A percentile compares a stretch with the other conserved stretches of the same genome.
Evolutionary conservation across 805 yeast species (phyloP).

Genomic region (Nakazawaea wyomingensis): DNA sequence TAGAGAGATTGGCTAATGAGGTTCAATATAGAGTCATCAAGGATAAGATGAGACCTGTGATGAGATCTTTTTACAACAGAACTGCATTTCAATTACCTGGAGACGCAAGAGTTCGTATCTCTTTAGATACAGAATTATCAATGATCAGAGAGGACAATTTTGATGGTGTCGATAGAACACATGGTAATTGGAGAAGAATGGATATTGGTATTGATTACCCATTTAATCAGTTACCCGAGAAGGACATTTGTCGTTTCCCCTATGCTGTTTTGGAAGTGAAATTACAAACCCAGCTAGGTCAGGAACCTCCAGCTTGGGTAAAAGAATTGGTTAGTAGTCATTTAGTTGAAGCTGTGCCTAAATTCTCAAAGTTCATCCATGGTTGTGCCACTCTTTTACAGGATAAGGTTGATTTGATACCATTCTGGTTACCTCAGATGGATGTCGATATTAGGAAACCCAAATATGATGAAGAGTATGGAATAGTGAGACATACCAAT

Average conservation of each 20-base stretch:
- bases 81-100: slow-evolving; percentile 99
- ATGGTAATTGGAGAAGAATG: slow-evolving; percentile 96
- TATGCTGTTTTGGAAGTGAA: slow-evolving; percentile 97
- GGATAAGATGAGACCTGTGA: slow-evolving; percentile 84
- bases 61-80: slow-evolving; percentile 94
- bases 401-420: slow-evolving; percentile 75
- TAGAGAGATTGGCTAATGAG: slow-evolving; percentile 90
- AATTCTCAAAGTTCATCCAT: slow-evolving; percentile 94
- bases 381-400: slow-evolving; percentile 93
- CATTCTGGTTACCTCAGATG: slow-evolving; percentile 99
- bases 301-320: slow-evolving; percentile 98
- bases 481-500: slow-evolving; percentile 49
- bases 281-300: slow-evolving; percentile 95
- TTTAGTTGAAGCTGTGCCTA: slow-evolving; percentile 96
- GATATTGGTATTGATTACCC: slow-evolving; percentile 99
- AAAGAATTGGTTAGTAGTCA: slow-evolving; percentile 87
- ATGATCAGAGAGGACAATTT: slow-evolving; percentile 98
- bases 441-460: slow-evolving; percentile 92
- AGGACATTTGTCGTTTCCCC: slow-evolving; percentile 89
- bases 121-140: slow-evolving; percentile 93
- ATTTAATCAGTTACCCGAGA: slow-evolving; percentile 75
- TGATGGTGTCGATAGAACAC: slow-evolving; percentile 74
- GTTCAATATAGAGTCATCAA: slow-evolving; percentile 79
- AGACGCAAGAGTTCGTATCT: slow-evolving; percentile 97
- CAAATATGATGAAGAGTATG: slow-evolving; percentile 49